Conservation (phyloP, 1,139 yeast genomes). For the Zhuliangozyma parablackwelliae region DNA sequence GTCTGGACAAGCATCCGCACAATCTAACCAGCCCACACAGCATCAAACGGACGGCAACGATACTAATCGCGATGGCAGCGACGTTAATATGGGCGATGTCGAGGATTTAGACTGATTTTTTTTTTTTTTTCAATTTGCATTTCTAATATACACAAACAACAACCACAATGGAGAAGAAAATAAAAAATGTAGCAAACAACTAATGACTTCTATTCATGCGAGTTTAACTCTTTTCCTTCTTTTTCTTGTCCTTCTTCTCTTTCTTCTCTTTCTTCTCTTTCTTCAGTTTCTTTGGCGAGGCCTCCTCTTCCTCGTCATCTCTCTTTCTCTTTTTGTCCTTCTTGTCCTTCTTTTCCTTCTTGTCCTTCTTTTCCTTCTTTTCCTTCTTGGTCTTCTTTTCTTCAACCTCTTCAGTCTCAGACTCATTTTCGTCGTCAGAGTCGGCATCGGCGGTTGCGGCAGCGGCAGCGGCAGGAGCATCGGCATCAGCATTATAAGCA, state of each 20-base stretch:
- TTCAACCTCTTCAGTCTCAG: constrained; percentile 34
- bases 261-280: constrained; percentile 31
- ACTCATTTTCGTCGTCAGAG: constrained; percentile 47
- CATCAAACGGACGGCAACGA: neutral
- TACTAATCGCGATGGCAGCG: constrained; percentile 1
- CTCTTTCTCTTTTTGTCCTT: constrained; percentile 40
- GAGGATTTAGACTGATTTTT: constrained; percentile 6
- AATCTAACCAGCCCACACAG: neutral
- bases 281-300: constrained; percentile 35
- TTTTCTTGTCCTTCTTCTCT: constrained; percentile 31
- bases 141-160: constrained; percentile 1
- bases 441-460: constrained; percentile 42
- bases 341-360: constrained; percentile 37
- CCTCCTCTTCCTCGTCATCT: constrained; percentile 35
- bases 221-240: constrained; percentile 2
- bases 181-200: no score
- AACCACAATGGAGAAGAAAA: no score
- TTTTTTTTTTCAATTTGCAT: constrained; percentile 1
- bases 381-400: constrained; percentile 25
- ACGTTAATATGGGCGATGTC: constrained; percentile 10
- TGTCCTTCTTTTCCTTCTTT: constrained; percentile 15
- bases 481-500: constrained; percentile 94
- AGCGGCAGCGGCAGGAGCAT: constrained; percentile 42
- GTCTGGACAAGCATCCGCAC: neutral
- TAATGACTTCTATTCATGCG: no score